Evolutionary conservation across 2,329 filamentous ascomycete species (phyloP).

Genomic region (Neopestalotiopsis clavispora): DNA sequence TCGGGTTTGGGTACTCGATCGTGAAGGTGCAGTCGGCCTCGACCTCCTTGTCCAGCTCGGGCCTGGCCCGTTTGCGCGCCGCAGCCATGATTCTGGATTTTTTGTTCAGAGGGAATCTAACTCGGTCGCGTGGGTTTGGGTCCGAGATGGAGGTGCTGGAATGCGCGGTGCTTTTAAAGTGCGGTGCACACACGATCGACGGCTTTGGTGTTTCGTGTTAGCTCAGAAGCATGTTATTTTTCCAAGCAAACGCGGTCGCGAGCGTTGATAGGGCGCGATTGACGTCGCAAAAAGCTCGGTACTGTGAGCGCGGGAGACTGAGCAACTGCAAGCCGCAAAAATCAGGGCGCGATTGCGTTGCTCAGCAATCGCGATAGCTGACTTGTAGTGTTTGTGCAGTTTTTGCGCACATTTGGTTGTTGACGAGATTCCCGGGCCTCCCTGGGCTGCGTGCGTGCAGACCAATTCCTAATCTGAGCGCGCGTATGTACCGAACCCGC

Average conservation of each 20-base stretch:
- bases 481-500: neutral
- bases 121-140: neutral
- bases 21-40: conserved; percentile 62
- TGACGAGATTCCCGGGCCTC: neutral
- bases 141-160: no score
- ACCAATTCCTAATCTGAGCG: no score
- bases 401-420: neutral
- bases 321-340: neutral
- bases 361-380: neutral
- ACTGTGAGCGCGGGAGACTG: neutral
- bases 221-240: neutral
- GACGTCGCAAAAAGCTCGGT: neutral
- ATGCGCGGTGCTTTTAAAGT: neutral
- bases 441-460: no score
- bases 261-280: neutral
- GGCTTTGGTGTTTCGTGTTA: neutral
- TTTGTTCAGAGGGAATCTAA: neutral
- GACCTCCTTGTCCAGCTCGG: conserved; percentile 47
- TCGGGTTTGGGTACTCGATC: conserved; percentile 50
- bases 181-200: no score
- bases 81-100: conserved; percentile 38
- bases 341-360: neutral
- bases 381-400: neutral
- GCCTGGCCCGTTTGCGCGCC: conserved; percentile 57
- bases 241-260: neutral